A percentile compares a stretch with the other conserved stretches of the same genome.
Evolutionary conservation across 2,329 filamentous ascomycete genomes (phyloP).

Genomic region (Ascochyta fabae): DNA sequence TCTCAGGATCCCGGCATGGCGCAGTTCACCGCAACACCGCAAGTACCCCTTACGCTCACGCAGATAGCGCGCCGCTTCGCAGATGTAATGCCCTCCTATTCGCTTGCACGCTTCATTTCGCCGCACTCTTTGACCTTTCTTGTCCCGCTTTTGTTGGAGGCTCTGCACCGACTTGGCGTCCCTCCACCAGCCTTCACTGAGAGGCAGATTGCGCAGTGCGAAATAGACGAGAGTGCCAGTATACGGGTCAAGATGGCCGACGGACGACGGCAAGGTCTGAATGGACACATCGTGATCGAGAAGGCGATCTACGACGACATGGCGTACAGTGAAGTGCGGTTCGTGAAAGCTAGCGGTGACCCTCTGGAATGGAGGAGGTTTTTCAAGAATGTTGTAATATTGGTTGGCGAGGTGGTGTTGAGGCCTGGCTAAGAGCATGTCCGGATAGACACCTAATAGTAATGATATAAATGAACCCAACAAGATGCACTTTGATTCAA

Average conservation of each 20-base stretch:
- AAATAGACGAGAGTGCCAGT: slow-evolving; percentile 60
- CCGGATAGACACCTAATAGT: not conserved
- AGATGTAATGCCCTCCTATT: slow-evolving; percentile 87
- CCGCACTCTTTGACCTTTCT: slow-evolving; percentile 76
- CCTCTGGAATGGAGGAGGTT: slow-evolving; percentile 95
- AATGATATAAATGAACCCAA: not conserved
- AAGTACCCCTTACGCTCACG: slow-evolving; percentile 82
- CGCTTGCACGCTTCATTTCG: slow-evolving; percentile 91
- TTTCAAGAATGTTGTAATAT: slow-evolving; percentile 92
- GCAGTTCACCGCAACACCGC: slow-evolving; percentile 82
- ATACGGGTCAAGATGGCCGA: slow-evolving; percentile 80
- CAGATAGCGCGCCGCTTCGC: slow-evolving; percentile 87
- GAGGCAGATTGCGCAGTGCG: slow-evolving; percentile 41
- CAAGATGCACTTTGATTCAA: not conserved
- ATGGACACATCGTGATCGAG: slow-evolving; percentile 78
- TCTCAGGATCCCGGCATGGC: slow-evolving; percentile 82
- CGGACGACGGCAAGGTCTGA: slow-evolving; percentile 72
- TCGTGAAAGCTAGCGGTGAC: slow-evolving; percentile 94
- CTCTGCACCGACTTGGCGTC: slow-evolving; percentile 84
- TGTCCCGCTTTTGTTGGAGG: slow-evolving; percentile 78
- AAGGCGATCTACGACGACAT: slow-evolving; percentile 69
- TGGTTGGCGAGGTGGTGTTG: slow-evolving; percentile 84
- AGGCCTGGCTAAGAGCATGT: slow-evolving; percentile 34
- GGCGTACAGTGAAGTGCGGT: slow-evolving; percentile 78
- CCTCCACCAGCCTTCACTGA: slow-evolving; percentile 63